These are phyloP conservation scores for Sedum album DNA, from an alignment of 164 flowering plant genomes.

Conservation along the genomic window DNA sequence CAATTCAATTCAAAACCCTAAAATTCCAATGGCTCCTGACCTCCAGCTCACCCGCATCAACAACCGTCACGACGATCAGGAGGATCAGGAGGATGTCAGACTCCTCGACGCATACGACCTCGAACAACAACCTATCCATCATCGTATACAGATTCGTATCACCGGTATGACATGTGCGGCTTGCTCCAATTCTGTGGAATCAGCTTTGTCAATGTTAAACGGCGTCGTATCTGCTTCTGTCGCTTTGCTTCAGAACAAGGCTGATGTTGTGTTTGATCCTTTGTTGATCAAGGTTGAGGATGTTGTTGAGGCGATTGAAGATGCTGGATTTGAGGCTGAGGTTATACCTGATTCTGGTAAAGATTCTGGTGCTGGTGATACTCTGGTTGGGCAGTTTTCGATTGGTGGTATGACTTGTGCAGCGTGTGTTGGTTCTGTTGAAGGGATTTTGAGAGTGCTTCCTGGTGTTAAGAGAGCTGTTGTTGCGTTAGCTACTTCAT, in stretches of 20 bases:
- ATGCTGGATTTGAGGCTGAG: constrained; percentile 98
- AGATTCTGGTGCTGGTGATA: constrained; percentile 22
- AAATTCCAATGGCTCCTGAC: constrained; percentile 51
- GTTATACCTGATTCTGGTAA: constrained; percentile 29
- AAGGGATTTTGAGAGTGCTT: constrained; percentile 68
- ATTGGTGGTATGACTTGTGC: constrained; percentile 99
- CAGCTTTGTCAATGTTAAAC: constrained; percentile 37
- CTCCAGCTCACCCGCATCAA: constrained; percentile 37
- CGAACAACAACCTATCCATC: constrained; percentile 1
- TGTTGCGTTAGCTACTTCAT: constrained; percentile 82
- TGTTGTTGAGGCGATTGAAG: constrained; percentile 79
- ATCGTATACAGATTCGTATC: constrained; percentile 48
- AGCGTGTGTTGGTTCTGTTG: constrained; percentile 91
- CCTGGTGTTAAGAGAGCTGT: constrained; percentile 88
- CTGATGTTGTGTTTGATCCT: constrained; percentile 75
- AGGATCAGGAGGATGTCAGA: constrained; percentile 41
- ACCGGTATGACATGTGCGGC: constrained; percentile 98
- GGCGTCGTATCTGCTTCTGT: constrained; percentile 78
- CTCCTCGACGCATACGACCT: constrained; percentile 56
- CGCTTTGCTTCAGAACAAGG: constrained; percentile 79
- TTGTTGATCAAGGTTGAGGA: constrained; percentile 57
- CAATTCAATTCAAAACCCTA: constrained; percentile 9
- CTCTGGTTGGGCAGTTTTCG: constrained; percentile 71
- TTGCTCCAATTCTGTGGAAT: constrained; percentile 82
- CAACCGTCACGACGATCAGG: not conserved